Conservation (phyloP, 2,329 filamentous ascomycete genomes). For the Calonectria naviculata region DNA sequence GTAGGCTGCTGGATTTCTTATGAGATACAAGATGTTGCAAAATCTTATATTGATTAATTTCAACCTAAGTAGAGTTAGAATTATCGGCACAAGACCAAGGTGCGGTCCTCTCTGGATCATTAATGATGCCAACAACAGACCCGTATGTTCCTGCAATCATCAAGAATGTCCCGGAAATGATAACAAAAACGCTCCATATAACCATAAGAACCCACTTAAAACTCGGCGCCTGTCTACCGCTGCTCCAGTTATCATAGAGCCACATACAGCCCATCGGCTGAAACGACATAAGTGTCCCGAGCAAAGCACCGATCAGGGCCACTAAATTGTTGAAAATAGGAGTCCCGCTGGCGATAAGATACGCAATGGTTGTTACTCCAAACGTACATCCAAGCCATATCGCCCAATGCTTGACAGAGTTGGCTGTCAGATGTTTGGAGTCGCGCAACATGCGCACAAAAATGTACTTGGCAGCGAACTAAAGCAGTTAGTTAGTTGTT, state of each 20-base stretch:
- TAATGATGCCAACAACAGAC: slow-evolving; percentile 4
- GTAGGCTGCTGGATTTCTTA: no score
- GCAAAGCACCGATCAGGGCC: slow-evolving; percentile 36
- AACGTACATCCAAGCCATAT: slow-evolving; percentile 25
- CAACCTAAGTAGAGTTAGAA: slow-evolving; percentile 37
- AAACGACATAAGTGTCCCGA: slow-evolving; percentile 24
- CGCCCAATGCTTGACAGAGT: not conserved
- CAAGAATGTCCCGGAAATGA: slow-evolving; percentile 4
- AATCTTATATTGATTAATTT: no score
- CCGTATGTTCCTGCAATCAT: not conserved
- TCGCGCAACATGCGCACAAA: slow-evolving; percentile 2
- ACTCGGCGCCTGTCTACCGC: not conserved
- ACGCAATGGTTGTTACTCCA: slow-evolving; percentile 28
- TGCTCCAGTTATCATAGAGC: slow-evolving; percentile 33
- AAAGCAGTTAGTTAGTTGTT: no score
- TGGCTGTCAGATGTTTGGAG: slow-evolving; percentile 4
- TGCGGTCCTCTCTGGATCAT: slow-evolving; percentile 44
- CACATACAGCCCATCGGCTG: slow-evolving; percentile 35
- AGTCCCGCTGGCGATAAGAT: slow-evolving; percentile 36
- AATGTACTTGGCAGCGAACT: not conserved
- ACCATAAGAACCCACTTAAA: slow-evolving; percentile 29
- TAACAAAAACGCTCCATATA: slow-evolving; percentile 25
- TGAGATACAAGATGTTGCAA: no score
- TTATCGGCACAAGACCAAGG: slow-evolving; percentile 55
- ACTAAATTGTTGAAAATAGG: slow-evolving; percentile 25